phyloP scores from a whole-genome alignment of 2,329 filamentous ascomycete species.

The Xylariaceae sp. region DNA sequence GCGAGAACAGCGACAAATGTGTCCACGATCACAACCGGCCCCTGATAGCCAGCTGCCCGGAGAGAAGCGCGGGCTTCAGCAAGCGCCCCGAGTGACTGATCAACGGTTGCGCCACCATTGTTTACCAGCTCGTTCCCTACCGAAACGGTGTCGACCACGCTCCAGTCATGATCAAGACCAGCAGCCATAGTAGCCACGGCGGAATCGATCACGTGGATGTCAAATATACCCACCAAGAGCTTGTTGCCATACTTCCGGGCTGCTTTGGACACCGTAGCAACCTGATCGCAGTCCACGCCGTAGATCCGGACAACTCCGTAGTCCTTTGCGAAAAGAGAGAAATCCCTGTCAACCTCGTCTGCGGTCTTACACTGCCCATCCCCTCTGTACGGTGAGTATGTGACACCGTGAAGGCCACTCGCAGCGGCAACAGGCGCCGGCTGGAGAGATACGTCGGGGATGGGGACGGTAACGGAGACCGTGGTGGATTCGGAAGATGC shows the following conservation, averaged over 20 bases:
- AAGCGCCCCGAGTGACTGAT: slow-evolving; percentile 54
- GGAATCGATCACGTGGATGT: slow-evolving; percentile 49
- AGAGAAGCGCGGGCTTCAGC: slow-evolving; percentile 52
- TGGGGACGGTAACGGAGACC: slow-evolving; percentile 1
- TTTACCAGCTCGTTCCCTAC: slow-evolving; percentile 81
- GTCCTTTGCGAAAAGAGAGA: slow-evolving; percentile 44
- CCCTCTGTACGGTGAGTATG: slow-evolving; percentile 45
- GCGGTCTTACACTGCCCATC: slow-evolving; percentile 61
- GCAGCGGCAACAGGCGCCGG: slow-evolving; percentile 14
- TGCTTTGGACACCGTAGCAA: slow-evolving; percentile 55
- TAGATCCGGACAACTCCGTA: slow-evolving; percentile 70
- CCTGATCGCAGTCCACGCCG: slow-evolving; percentile 72
- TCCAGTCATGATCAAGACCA: slow-evolving; percentile 61
- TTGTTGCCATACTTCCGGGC: slow-evolving; percentile 61
- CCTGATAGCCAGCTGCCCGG: slow-evolving; percentile 58
- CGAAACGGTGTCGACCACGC: slow-evolving; percentile 61
- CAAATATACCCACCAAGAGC: slow-evolving; percentile 70
- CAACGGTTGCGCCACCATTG: slow-evolving; percentile 47
- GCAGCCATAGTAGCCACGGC: slow-evolving; percentile 58
- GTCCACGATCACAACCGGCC: slow-evolving; percentile 74
- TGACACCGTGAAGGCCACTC: slow-evolving; percentile 35
- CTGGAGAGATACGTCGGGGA: slow-evolving; percentile 10
- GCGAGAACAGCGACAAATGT: slow-evolving; percentile 64
- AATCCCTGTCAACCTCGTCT: slow-evolving; percentile 58
- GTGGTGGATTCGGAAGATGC: slow-evolving; percentile 7